These are phyloP conservation scores for Spirogloea muscicola DNA, from an alignment of 139 green algal species.

Conservation along the genomic window DNA sequence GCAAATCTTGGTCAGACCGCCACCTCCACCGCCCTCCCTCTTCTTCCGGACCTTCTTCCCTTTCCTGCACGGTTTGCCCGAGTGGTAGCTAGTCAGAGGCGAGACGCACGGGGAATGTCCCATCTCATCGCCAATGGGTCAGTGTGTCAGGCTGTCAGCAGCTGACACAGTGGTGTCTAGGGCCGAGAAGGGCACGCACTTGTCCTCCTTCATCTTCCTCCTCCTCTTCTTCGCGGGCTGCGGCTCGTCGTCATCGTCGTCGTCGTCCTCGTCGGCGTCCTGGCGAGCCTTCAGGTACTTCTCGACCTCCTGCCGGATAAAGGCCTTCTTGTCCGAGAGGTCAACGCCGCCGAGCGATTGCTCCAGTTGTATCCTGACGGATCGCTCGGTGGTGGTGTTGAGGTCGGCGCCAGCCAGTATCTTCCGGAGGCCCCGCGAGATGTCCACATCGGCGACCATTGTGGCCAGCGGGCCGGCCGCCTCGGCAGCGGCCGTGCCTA, in stretches of 20 bases:
- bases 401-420: constrained; percentile 56
- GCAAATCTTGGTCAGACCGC: constrained; percentile 38
- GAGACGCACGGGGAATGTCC: not conserved
- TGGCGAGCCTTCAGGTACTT: not conserved
- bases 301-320: constrained; percentile 53
- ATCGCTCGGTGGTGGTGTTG: constrained; percentile 61
- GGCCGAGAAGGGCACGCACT: constrained; percentile 1
- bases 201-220: constrained; percentile 9
- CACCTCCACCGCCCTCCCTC: constrained; percentile 17
- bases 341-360: constrained; percentile 56
- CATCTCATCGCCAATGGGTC: not conserved
- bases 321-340: constrained; percentile 55
- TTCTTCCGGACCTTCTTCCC: constrained; percentile 30
- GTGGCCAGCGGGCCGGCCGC: too few relatives aligned
- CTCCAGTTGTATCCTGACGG: constrained; percentile 66
- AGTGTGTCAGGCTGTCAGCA: not conserved
- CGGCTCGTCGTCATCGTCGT: constrained; percentile 6
- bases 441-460: constrained; percentile 43
- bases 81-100: not conserved
- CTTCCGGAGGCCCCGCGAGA: constrained; percentile 39
- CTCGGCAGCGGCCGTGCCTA: too few relatives aligned
- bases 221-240: constrained; percentile 12
- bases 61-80: constrained; percentile 4
- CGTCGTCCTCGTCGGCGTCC: not conserved
- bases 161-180: not conserved